phyloP scores from a whole-genome alignment of 768 basidiomycete species.

The Tricholoma bakamatsutake region DNA sequence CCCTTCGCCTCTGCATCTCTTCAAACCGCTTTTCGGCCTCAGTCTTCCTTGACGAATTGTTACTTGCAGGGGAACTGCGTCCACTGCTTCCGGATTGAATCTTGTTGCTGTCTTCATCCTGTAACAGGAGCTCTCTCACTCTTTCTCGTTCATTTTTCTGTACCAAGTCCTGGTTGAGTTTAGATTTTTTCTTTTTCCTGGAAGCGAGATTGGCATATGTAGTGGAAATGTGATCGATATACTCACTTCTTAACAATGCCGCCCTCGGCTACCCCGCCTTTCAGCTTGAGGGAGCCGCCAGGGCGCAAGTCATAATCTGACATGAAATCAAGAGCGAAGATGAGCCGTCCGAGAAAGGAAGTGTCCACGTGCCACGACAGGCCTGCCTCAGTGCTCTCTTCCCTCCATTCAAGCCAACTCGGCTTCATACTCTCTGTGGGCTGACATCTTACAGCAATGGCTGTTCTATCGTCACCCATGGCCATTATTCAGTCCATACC shows the following conservation, averaged over 20 bases:
- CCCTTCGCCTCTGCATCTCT: slow-evolving; percentile 76
- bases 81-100: slow-evolving; percentile 51
- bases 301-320: slow-evolving; percentile 82
- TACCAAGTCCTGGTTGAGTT: slow-evolving; percentile 49
- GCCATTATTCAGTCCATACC: slow-evolving; percentile 68
- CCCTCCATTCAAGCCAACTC: slow-evolving; percentile 11
- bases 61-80: slow-evolving; percentile 52
- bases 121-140: slow-evolving; percentile 44
- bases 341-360: slow-evolving; percentile 12
- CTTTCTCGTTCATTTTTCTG: slow-evolving; percentile 40
- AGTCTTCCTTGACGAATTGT: slow-evolving; percentile 59
- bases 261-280: slow-evolving; percentile 74
- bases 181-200: slow-evolving; percentile 87
- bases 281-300: slow-evolving; percentile 86
- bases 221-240: slow-evolving; percentile 7
- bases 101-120: slow-evolving; percentile 40
- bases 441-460: slow-evolving; percentile 41
- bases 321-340: slow-evolving; percentile 36
- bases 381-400: background rate
- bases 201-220: slow-evolving; percentile 7
- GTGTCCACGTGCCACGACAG: slow-evolving; percentile 18
- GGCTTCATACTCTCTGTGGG: slow-evolving; percentile 6
- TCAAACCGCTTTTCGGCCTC: slow-evolving; percentile 88
- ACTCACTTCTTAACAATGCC: slow-evolving; percentile 79
- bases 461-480: slow-evolving; percentile 67